Base-by-base conservation (phyloP, 768 basidiomycete species). In the Termitomyces heimii region DNA sequence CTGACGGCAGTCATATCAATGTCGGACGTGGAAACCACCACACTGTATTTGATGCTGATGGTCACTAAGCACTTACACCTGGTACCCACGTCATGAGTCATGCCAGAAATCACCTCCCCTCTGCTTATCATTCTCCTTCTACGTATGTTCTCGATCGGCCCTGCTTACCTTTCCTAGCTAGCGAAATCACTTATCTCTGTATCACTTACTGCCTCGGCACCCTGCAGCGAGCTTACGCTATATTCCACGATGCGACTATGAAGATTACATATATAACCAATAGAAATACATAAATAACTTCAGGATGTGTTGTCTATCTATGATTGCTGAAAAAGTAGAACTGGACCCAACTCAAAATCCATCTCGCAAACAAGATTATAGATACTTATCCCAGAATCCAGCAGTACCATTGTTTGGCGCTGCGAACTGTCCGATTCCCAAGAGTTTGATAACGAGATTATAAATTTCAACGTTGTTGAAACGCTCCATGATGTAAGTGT, bases 401-500 rank as follows among this genome's bases (percentile, higher is more conserved):
- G 54, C 54, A 2, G 92, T 92, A 29, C 92, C 93, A 63, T 95
- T 95, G 46, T 79, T 92, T 18, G 68, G 63, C 31, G 85, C 86
- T 9, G 80, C 79, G 50, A 70, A 71, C 9, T 72, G 64, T 62
- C 81, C 77, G 35, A 91, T 81, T 7, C 83, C 87, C 29, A 94
- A 73, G 39, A 95, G 73, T 67, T 83, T 88, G 73, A 84, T 80
- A 55, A 94, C 78, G 22, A 96, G 83, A 60, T 85, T 86, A 69
- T 95, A 95, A 29, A 97, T 72, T 71, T 96, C 85, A 39, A 94
- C 82, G 62, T 95, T 96, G 66, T 78, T 71, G 73, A 96, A 95
- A n/a, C 83, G 82, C 31, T 89, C 78, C 77, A 94, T 88, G 56
- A 92, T 78, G 65, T 86, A 90, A 13, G 79, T 75, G 62, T 83